Conservation (phyloP, 768 basidiomycete genomes). For the Boletus reticuloceps region DNA sequence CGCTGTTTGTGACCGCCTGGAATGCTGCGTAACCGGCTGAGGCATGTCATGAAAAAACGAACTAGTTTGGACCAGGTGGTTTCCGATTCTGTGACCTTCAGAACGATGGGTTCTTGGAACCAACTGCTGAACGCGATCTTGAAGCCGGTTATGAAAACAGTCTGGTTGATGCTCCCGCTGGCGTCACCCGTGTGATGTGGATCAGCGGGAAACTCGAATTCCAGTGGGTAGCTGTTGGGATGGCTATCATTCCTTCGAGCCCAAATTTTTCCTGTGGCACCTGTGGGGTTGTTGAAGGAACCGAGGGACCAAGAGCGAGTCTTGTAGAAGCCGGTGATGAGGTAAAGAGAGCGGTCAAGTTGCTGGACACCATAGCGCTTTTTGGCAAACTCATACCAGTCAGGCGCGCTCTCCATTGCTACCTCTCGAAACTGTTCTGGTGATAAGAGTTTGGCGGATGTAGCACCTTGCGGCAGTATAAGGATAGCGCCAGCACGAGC, state of each 20-base stretch:
- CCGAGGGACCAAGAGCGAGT: not conserved
- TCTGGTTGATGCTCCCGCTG: not conserved
- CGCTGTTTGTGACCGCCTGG: not conserved
- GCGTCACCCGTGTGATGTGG: not conserved
- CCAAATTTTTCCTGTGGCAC: not conserved
- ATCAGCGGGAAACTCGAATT: not conserved
- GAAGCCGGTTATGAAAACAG: not conserved
- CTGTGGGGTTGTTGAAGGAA: not conserved
- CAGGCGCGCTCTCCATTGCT: not conserved
- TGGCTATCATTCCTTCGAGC: not conserved
- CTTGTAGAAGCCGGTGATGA: constrained; percentile 2
- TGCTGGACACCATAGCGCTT: not conserved
- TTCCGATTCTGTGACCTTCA: not conserved
- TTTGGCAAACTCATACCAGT: not conserved
- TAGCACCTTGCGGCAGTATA: not conserved
- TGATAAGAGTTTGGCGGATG: not conserved
- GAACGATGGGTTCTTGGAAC: not conserved
- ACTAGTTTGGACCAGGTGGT: not conserved
- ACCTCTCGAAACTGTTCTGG: not conserved
- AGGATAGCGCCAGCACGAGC: not conserved
- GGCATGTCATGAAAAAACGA: not conserved
- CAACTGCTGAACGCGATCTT: not conserved
- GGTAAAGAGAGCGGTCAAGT: not conserved
- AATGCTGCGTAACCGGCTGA: not conserved
- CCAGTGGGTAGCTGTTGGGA: not conserved